Percentiles rank a stretch among this genome's conserved stretches.
These are phyloP conservation scores for Diutina neorugosa DNA, from an alignment of 1,139 yeast species.

Conservation along the genomic window DNA sequence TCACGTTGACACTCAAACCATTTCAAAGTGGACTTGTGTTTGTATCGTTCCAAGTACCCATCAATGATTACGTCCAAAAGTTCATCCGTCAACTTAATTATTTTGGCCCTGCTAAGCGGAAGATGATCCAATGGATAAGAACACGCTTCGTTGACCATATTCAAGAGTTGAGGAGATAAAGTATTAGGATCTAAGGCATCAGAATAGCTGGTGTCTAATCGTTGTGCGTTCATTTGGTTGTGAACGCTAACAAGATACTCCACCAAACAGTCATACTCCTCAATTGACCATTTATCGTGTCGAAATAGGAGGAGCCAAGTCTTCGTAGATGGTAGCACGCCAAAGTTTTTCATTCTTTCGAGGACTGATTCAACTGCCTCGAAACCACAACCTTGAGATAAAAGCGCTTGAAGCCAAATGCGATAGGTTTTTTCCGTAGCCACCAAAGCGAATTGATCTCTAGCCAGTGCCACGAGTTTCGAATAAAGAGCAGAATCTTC, in stretches of 20 bases:
- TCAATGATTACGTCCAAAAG: neutral
- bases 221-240: neutral
- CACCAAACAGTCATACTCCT: neutral
- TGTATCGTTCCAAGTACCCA: neutral
- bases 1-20: neutral
- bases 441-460: neutral
- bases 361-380: neutral
- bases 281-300: neutral
- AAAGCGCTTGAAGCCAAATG: neutral
- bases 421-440: neutral
- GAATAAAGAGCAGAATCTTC: neutral
- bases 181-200: neutral
- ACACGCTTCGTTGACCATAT: slow-evolving; percentile 27
- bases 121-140: slow-evolving; percentile 10
- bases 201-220: neutral
- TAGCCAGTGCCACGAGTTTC: neutral
- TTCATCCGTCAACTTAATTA: slow-evolving; percentile 1
- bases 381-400: neutral
- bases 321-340: neutral
- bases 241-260: neutral
- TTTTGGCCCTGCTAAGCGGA: neutral
- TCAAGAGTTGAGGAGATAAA: slow-evolving; percentile 17
- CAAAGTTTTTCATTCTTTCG: neutral
- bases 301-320: neutral
- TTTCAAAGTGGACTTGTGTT: neutral